These are phyloP conservation scores for Scutellaria galericulata DNA, from an alignment of 257 asterid species.

Conservation along the genomic window DNA sequence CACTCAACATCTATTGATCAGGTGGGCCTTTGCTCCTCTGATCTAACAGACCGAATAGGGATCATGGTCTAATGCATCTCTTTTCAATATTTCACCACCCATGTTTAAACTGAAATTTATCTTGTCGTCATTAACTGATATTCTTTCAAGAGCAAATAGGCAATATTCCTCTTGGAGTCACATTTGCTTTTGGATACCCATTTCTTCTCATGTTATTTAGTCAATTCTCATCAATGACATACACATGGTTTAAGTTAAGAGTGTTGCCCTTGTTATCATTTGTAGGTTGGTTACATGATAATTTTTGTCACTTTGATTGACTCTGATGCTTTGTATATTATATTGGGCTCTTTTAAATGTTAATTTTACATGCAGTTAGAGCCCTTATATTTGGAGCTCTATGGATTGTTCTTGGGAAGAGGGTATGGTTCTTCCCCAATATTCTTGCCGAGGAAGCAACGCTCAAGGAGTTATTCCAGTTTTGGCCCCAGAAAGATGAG, in stretches of 20 bases:
- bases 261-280: not conserved
- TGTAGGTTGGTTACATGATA: not conserved
- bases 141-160: not conserved
- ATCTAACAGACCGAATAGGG: constrained; percentile 9
- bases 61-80: not conserved
- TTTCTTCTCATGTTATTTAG: not conserved
- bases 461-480: constrained; percentile 91
- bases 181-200: not conserved
- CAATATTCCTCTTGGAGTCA: not conserved
- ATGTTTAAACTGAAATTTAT: not conserved
- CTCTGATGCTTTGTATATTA: constrained; percentile 6
- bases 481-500: constrained; percentile 98
- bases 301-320: constrained; percentile 5
- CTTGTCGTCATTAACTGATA: not conserved
- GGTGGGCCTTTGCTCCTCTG: not conserved
- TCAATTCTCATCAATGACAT: not conserved
- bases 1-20: constrained; percentile 15
- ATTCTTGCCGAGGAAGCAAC: constrained; percentile 99
- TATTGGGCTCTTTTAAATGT: constrained; percentile 25
- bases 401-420: constrained; percentile 84
- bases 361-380: constrained; percentile 64
- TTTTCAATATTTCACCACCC: not conserved
- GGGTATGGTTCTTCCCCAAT: constrained; percentile 98
- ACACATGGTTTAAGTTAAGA: not conserved
- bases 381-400: constrained; percentile 77